These are phyloP conservation scores for Raffaelea ambrosiae DNA, from an alignment of 2,329 filamentous ascomycete genomes.

Conservation along the genomic window DNA sequence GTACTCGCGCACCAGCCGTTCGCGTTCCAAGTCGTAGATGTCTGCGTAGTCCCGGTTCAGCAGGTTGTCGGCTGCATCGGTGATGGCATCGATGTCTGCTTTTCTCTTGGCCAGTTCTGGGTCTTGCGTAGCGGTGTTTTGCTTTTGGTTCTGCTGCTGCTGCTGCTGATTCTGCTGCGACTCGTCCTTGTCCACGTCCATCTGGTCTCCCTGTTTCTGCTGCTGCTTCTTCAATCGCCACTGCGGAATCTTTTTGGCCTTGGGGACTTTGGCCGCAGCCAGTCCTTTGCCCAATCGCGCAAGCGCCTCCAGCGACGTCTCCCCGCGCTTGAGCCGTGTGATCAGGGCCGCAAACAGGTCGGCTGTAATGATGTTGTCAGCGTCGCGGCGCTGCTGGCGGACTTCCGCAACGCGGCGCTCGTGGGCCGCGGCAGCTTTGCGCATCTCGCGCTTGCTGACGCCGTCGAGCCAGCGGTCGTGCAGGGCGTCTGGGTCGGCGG, in stretches of 20 bases:
- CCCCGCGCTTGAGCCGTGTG: slow-evolving; percentile 62
- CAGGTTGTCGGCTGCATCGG: slow-evolving; percentile 80
- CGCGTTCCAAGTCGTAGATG: slow-evolving; percentile 85
- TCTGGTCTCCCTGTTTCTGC: slow-evolving; percentile 33
- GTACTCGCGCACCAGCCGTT: slow-evolving; percentile 76
- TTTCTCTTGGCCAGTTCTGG: slow-evolving; percentile 62
- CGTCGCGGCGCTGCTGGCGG: slow-evolving; percentile 59
- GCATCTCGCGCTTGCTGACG: slow-evolving; percentile 88
- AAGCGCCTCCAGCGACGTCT: slow-evolving; percentile 83
- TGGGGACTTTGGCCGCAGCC: slow-evolving; percentile 37
- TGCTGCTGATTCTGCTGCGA: slow-evolving; percentile 52
- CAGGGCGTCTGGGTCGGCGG: slow-evolving; percentile 76
- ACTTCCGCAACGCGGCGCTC: slow-evolving; percentile 75
- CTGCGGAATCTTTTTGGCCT: slow-evolving; percentile 50
- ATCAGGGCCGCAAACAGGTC: slow-evolving; percentile 73
- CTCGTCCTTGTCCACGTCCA: slow-evolving; percentile 70
- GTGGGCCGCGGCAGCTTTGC: slow-evolving; percentile 75
- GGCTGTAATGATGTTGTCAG: slow-evolving; percentile 80
- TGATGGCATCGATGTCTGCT: slow-evolving; percentile 70
- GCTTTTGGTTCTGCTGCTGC: slow-evolving; percentile 35
- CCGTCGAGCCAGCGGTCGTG: slow-evolving; percentile 93
- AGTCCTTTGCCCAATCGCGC: slow-evolving; percentile 67
- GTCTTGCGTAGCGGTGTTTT: slow-evolving; percentile 39
- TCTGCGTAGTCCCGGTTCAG: slow-evolving; percentile 76
- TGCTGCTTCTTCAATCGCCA: slow-evolving; percentile 64